phyloP scores from a whole-genome alignment of 2,329 filamentous ascomycete genomes.

The Cladorrhinum sp. region DNA sequence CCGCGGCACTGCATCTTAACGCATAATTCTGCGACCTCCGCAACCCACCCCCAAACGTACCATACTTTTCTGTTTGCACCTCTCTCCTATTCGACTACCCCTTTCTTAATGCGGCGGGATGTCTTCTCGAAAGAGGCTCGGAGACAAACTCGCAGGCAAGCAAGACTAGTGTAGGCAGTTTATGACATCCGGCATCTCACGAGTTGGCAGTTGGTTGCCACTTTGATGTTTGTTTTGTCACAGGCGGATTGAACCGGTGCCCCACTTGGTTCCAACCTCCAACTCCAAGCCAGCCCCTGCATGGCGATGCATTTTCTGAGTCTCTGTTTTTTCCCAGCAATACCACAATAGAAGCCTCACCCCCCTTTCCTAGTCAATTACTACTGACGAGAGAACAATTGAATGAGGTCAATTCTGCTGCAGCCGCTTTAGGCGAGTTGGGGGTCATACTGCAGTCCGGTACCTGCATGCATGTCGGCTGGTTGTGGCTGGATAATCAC shows the following conservation, averaged over 20 bases:
- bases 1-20: slow-evolving; percentile 9
- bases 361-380: no score
- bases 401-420: not conserved
- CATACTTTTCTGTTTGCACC: slow-evolving; percentile 1
- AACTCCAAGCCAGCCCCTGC: not conserved
- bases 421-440: not conserved
- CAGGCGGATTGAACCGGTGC: no score
- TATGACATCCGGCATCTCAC: no score
- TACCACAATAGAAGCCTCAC: no score
- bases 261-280: not conserved
- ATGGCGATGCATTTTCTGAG: not conserved
- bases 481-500: not conserved
- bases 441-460: not conserved
- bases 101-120: not conserved
- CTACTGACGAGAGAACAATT: not conserved
- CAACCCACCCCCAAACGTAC: not conserved
- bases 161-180: no score
- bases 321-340: not conserved
- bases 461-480: not conserved
- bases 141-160: slow-evolving; percentile 1
- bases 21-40: slow-evolving; percentile 7
- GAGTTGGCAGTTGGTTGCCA: no score
- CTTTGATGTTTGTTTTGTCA: no score
- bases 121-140: not conserved
- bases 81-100: not conserved